A percentile compares a stretch with the other conserved stretches of the same genome.
phyloP scores from a whole-genome alignment of 2,329 filamentous ascomycete genomes.

The Colletotrichum nymphaeae region DNA sequence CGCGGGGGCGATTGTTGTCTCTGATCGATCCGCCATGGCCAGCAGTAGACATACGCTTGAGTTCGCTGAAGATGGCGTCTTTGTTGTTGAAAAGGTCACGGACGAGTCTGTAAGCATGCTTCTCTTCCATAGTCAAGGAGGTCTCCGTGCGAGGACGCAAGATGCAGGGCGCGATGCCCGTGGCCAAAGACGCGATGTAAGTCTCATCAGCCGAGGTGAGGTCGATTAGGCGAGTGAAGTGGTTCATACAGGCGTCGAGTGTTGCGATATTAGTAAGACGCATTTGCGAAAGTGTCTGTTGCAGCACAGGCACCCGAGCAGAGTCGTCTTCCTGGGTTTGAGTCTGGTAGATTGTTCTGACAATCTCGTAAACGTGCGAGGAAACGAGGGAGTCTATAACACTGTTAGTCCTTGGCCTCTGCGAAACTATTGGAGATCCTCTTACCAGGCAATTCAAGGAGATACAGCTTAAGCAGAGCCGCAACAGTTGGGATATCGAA shows the following conservation, averaged over 20 bases:
- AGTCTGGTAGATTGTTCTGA: constrained; percentile 95
- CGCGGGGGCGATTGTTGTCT: constrained; percentile 71
- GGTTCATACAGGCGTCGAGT: constrained; percentile 97
- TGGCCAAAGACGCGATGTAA: constrained; percentile 81
- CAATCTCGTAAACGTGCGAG: constrained; percentile 97
- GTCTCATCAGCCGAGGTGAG: constrained; percentile 94
- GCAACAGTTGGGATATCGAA: constrained; percentile 96
- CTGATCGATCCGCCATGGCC: constrained; percentile 70
- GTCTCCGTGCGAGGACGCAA: constrained; percentile 89
- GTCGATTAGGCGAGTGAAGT: constrained; percentile 96
- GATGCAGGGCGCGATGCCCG: constrained; percentile 83
- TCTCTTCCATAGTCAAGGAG: constrained; percentile 94
- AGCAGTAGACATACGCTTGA: constrained; percentile 87
- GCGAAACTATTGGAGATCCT: constrained; percentile 29
- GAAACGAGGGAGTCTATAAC: constrained; percentile 91
- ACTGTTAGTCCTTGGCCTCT: constrained; percentile 41
- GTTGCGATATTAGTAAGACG: constrained; percentile 98
- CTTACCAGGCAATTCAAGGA: constrained; percentile 92
- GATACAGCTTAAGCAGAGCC: constrained; percentile 91
- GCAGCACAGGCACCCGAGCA: constrained; percentile 87
- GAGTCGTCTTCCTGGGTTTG: constrained; percentile 75
- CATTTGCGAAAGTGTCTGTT: constrained; percentile 94
- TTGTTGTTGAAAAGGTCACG: constrained; percentile 95
- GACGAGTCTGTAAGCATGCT: constrained; percentile 89
- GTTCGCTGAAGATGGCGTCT: constrained; percentile 92